A percentile compares a stretch with the other conserved stretches of the same genome.
Evolutionary conservation across 495 filamentous ascomycete species (phyloP).

Genomic region (Hypoxylon fragiforme): DNA sequence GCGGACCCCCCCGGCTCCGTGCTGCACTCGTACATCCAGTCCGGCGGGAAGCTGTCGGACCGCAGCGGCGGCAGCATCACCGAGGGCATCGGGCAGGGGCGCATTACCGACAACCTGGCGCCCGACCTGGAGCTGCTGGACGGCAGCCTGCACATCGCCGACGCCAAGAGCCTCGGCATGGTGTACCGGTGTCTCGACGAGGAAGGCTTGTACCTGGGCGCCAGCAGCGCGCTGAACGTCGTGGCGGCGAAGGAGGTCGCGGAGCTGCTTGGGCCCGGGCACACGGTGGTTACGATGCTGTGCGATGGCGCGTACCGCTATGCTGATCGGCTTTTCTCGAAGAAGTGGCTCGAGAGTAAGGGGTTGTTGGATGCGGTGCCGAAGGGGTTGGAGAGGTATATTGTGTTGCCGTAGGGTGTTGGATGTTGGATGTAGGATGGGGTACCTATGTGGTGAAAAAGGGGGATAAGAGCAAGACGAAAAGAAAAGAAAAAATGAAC

Average conservation of each 20-base stretch:
- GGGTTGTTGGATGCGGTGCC: slow-evolving; percentile 81
- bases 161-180: slow-evolving; percentile 97
- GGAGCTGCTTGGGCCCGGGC: slow-evolving; percentile 82
- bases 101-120: slow-evolving; percentile 90
- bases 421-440: not conserved
- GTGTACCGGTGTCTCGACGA: slow-evolving; percentile 97
- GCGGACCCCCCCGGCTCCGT: slow-evolving; percentile 94
- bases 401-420: slow-evolving; percentile 74
- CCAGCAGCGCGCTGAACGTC: slow-evolving; percentile 90
- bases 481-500: not conserved
- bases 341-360: slow-evolving; percentile 86
- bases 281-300: slow-evolving; percentile 90
- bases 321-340: slow-evolving; percentile 88
- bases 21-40: slow-evolving; percentile 86
- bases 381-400: slow-evolving; percentile 84
- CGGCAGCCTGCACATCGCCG: slow-evolving; percentile 80
- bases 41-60: slow-evolving; percentile 78
- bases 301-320: slow-evolving; percentile 97
- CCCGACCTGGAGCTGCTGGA: slow-evolving; percentile 84
- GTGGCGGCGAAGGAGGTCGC: slow-evolving; percentile 94
- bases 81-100: slow-evolving; percentile 95
- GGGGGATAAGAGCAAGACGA: not conserved
- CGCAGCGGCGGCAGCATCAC: slow-evolving; percentile 90
- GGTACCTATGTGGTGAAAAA: not conserved
- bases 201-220: slow-evolving; percentile 94